These are phyloP conservation scores for Ambrosiella xylebori DNA, from an alignment of 2,329 filamentous ascomycete genomes.

Conservation along the genomic window DNA sequence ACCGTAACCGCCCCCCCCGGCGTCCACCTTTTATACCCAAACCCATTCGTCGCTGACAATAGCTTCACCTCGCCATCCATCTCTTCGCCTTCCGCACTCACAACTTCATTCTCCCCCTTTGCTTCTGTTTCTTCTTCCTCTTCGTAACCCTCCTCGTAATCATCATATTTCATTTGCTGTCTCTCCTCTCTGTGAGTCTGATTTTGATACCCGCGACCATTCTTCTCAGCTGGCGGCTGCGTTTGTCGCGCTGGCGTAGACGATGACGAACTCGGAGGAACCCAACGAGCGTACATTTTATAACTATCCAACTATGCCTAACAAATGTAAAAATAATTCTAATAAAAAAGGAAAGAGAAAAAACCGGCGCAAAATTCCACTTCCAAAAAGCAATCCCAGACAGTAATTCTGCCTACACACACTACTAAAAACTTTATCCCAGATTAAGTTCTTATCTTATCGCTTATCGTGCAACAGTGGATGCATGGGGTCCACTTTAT, in stretches of 20 bases:
- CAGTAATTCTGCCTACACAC: constrained; percentile 2
- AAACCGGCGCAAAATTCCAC: not conserved
- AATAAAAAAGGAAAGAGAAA: not conserved
- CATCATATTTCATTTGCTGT: not conserved
- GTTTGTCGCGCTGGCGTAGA: not conserved
- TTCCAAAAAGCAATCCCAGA: not conserved
- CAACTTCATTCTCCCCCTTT: too few relatives aligned
- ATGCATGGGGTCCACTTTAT: too few relatives aligned
- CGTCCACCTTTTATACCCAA: constrained; percentile 13
- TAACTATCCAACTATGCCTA: not conserved
- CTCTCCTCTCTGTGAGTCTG: not conserved
- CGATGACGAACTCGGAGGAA: constrained; percentile 4
- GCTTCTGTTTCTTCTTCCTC: not conserved
- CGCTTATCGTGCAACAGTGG: not conserved
- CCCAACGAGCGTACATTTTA: constrained; percentile 12
- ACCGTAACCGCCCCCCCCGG: not conserved
- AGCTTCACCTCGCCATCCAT: not conserved
- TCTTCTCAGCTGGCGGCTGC: not conserved
- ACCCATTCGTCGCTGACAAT: constrained; percentile 9
- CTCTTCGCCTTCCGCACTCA: not conserved
- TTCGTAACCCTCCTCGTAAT: not conserved
- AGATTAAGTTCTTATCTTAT: not conserved
- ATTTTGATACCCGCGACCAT: not conserved
- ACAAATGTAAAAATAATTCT: too few relatives aligned
- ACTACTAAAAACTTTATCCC: constrained; percentile 7